Percentiles rank a stretch among this genome's conserved stretches.
Evolutionary conservation across 192 early-diverging fungal species (phyloP).

Genomic region (Ambispora gerdemannii): DNA sequence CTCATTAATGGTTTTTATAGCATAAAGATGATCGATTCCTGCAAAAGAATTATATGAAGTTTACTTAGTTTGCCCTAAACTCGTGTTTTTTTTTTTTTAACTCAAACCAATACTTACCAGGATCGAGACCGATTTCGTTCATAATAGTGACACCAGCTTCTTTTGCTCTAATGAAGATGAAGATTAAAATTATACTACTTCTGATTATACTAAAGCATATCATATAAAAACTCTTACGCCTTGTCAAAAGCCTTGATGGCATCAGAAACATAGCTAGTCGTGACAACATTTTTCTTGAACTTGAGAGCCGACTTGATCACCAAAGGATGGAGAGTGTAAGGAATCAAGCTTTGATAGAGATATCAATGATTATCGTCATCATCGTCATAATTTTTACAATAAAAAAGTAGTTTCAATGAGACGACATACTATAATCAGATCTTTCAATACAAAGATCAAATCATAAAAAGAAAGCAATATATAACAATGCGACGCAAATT

Average conservation of each 20-base stretch:
- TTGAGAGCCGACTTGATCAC: constrained; percentile 92
- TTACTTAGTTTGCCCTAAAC: no score
- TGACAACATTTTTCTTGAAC: constrained; percentile 91
- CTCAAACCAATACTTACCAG: constrained; percentile 49
- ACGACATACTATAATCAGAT: no score
- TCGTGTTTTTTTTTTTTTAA: no score
- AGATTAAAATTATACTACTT: neutral
- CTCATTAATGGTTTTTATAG: constrained; percentile 87
- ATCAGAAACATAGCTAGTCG: constrained; percentile 94
- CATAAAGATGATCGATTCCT: constrained; percentile 95
- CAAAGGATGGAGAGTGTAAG: constrained; percentile 83
- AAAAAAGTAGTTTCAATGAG: no score
- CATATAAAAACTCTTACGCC: constrained; percentile 48
- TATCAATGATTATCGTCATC: constrained; percentile 30
- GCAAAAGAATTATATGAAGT: no score
- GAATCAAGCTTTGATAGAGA: constrained; percentile 63
- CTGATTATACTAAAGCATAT: constrained; percentile 3
- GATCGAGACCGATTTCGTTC: constrained; percentile 99
- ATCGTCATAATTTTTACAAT: neutral
- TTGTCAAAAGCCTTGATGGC: constrained; percentile 88
- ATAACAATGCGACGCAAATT: no score
- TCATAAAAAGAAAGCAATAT: no score
- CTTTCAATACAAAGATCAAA: no score
- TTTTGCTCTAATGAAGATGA: constrained; percentile 59
- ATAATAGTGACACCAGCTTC: constrained; percentile 84